Conservation (phyloP, 192 early-diverging fungal species). For the Coemansia sp. region DNA sequence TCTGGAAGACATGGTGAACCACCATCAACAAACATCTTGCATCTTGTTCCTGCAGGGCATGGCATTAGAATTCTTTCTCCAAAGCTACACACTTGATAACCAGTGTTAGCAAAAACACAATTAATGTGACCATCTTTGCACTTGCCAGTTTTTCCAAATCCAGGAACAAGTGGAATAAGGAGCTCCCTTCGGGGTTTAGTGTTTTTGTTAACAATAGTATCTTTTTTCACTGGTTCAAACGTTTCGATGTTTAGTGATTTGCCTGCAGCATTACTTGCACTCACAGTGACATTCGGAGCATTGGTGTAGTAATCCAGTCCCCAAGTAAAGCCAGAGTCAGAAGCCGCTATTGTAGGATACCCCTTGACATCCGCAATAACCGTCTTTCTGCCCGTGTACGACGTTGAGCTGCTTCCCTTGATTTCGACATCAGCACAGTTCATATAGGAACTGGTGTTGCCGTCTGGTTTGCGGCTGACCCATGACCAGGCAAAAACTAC, state of each 20-base stretch:
- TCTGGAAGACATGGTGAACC: no score
- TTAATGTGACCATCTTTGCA: constrained; percentile 32
- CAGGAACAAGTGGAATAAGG: no score
- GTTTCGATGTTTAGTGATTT: no score
- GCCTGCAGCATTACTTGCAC: neutral
- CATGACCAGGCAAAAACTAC: constrained; percentile 63
- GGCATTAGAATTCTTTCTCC: constrained; percentile 6
- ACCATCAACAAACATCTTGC: neutral
- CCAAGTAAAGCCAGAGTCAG: constrained; percentile 28
- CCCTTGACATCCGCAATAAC: constrained; percentile 35
- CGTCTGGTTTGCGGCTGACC: constrained; percentile 56
- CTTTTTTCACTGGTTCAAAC: no score
- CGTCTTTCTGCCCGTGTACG: constrained; percentile 40
- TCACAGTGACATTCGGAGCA: constrained; percentile 32
- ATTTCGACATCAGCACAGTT: constrained; percentile 42
- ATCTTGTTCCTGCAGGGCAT: constrained; percentile 26
- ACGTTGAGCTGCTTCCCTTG: constrained; percentile 24
- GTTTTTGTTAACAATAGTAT: no score
- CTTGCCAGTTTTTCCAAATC: neutral
- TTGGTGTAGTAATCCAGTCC: constrained; percentile 31
- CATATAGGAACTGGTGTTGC: constrained; percentile 55
- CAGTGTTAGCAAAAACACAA: constrained; percentile 16
- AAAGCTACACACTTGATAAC: constrained; percentile 42
- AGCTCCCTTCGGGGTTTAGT: no score
- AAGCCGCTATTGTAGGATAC: constrained; percentile 57